These are phyloP conservation scores for Saccharomycopsis babjevae DNA, from an alignment of 805 yeast species.

Conservation along the genomic window DNA sequence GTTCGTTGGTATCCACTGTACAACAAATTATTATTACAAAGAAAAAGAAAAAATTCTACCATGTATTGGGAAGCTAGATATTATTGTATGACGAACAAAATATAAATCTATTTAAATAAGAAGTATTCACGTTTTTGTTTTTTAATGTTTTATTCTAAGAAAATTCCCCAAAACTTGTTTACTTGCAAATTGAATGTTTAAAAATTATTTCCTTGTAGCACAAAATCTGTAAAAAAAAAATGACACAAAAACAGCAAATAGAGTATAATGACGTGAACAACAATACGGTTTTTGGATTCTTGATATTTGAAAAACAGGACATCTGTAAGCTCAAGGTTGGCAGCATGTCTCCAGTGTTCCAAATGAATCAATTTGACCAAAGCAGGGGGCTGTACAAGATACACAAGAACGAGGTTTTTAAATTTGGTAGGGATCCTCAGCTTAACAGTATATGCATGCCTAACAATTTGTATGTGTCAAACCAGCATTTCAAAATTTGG, in stretches of 20 bases:
- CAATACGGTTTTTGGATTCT: background rate
- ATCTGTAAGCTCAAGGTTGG: background rate
- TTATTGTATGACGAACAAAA: background rate
- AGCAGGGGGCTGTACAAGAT: conserved; percentile 14
- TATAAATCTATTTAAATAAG: background rate
- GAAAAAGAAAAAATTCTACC: no score
- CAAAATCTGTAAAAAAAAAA: background rate
- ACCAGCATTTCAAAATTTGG: conserved; percentile 41
- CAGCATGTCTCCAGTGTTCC: background rate
- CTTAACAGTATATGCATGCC: conserved; percentile 26
- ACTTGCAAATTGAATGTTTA: no score
- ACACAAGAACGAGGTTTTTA: conserved; percentile 27
- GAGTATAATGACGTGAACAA: background rate
- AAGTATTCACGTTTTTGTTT: background rate
- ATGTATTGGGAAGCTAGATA: background rate
- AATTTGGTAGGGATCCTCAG: conserved; percentile 34
- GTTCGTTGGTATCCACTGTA: background rate
- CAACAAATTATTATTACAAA: background rate
- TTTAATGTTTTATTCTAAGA: background rate
- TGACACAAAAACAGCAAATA: background rate
- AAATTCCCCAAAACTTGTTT: background rate
- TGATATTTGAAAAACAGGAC: background rate
- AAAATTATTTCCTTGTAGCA: background rate
- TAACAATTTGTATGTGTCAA: conserved; percentile 32
- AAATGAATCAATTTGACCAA: background rate